Conservation (phyloP, 1,139 yeast genomes). For the Geotrichum klebahnii region DNA sequence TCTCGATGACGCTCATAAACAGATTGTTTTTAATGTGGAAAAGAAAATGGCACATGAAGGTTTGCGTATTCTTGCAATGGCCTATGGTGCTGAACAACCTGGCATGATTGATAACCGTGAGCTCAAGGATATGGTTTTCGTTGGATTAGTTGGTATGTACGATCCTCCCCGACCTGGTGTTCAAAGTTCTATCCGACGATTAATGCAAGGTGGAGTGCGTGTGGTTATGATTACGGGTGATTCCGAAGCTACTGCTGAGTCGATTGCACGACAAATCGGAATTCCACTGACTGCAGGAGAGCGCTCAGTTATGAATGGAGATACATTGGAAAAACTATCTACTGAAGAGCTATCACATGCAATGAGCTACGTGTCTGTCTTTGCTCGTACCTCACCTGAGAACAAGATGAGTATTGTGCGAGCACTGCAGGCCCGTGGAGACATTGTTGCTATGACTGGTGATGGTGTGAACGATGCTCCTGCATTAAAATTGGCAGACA, state of each 20-base stretch:
- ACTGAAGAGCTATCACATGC: conserved; percentile 68
- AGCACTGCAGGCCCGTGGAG: conserved; percentile 88
- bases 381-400: conserved; percentile 96
- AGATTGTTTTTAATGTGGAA: conserved; percentile 52
- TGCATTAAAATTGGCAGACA: conserved; percentile 94
- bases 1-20: conserved; percentile 50
- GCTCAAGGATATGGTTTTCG: conserved; percentile 58
- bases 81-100: conserved; percentile 46
- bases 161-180: conserved; percentile 95
- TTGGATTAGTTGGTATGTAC: conserved; percentile 89
- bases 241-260: conserved; percentile 84
- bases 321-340: conserved; percentile 64
- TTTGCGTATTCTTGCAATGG: conserved; percentile 79
- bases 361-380: conserved; percentile 77
- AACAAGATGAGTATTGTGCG: conserved; percentile 88
- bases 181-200: conserved; percentile 60
- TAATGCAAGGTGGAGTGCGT: conserved; percentile 89
- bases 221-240: conserved; percentile 98
- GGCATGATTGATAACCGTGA: conserved; percentile 38
- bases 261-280: conserved; percentile 88
- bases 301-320: conserved; percentile 74
- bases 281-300: conserved; percentile 57
- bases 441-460: conserved; percentile 98
- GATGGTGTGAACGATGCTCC: conserved; percentile 99
- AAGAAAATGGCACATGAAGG: conserved; percentile 74